These are phyloP conservation scores for Schizosaccharomyces versatilis DNA, from an alignment of 1,139 yeast genomes.

Conservation along the genomic window DNA sequence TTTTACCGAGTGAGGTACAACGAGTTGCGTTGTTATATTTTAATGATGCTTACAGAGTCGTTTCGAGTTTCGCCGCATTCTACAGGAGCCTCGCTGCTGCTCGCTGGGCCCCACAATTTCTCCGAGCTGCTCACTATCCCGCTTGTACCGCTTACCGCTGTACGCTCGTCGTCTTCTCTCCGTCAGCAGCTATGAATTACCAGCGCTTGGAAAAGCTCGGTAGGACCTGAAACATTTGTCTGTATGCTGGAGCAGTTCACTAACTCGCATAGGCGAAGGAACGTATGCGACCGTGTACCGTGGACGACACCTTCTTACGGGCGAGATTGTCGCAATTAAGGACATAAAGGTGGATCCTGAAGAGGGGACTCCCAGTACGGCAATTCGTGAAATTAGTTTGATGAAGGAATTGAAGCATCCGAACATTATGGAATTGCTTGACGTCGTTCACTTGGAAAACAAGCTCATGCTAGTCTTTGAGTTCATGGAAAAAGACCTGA, in stretches of 20 bases:
- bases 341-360: slow-evolving; percentile 74
- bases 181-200: slow-evolving; percentile 3
- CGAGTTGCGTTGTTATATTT: too few species aligned
- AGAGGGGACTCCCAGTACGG: slow-evolving; percentile 96
- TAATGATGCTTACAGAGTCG: too few species aligned
- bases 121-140: too few species aligned
- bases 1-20: too few species aligned
- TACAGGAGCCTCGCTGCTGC: too few species aligned
- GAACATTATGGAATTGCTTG: slow-evolving; percentile 77
- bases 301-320: slow-evolving; percentile 78
- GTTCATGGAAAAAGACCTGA: slow-evolving; percentile 79
- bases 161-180: neutral
- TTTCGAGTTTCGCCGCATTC: too few species aligned
- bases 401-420: slow-evolving; percentile 93
- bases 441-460: slow-evolving; percentile 91
- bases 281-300: slow-evolving; percentile 96
- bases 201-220: slow-evolving; percentile 11
- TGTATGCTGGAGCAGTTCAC: neutral
- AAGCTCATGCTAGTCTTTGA: slow-evolving; percentile 70
- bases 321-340: slow-evolving; percentile 80
- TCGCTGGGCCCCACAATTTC: too few species aligned
- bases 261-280: slow-evolving; percentile 23
- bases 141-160: too few species aligned
- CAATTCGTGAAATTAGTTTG: slow-evolving; percentile 82
- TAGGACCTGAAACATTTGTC: neutral